Evolutionary conservation across 768 basidiomycete species (phyloP).

Genomic region (Serendipita sp.): DNA sequence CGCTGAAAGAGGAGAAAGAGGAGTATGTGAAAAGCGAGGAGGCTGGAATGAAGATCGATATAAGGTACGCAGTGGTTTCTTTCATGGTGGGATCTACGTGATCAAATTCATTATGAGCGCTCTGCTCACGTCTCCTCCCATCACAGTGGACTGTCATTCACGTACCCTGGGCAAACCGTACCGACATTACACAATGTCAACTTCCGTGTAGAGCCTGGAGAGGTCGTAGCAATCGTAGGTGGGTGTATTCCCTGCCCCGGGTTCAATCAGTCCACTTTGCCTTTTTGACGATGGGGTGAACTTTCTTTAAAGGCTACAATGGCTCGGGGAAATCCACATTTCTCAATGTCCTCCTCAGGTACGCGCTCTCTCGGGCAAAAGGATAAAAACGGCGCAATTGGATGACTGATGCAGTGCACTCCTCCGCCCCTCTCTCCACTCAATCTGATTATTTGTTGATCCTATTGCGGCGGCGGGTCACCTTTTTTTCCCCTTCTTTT

Average conservation of each 20-base stretch:
- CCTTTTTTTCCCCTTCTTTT: too few species aligned
- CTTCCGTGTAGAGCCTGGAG: constrained; percentile 56
- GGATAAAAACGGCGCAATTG: background rate
- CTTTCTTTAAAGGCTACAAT: constrained; percentile 34
- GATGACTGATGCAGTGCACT: background rate
- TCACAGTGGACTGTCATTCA: constrained; percentile 48
- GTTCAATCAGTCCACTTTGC: background rate
- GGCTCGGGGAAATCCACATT: constrained; percentile 42
- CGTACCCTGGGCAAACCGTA: constrained; percentile 59
- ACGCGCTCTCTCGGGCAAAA: background rate
- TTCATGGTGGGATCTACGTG: background rate
- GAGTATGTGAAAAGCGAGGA: constrained; percentile 25
- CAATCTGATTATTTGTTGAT: too few species aligned
- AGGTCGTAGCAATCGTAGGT: constrained; percentile 68
- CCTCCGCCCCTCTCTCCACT: background rate
- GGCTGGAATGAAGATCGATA: constrained; percentile 56
- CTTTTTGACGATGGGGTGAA: background rate
- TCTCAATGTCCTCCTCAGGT: constrained; percentile 4
- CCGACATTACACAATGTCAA: constrained; percentile 56
- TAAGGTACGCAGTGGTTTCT: constrained; percentile 39
- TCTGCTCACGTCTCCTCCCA: constrained; percentile 10
- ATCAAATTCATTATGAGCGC: background rate
- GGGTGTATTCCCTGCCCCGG: constrained; percentile 1
- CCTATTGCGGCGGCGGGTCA: too few species aligned
- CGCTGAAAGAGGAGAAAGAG: constrained; percentile 35